These are phyloP conservation scores for Solanum clarkiae DNA, from an alignment of 257 asterid species.

Conservation along the genomic window DNA sequence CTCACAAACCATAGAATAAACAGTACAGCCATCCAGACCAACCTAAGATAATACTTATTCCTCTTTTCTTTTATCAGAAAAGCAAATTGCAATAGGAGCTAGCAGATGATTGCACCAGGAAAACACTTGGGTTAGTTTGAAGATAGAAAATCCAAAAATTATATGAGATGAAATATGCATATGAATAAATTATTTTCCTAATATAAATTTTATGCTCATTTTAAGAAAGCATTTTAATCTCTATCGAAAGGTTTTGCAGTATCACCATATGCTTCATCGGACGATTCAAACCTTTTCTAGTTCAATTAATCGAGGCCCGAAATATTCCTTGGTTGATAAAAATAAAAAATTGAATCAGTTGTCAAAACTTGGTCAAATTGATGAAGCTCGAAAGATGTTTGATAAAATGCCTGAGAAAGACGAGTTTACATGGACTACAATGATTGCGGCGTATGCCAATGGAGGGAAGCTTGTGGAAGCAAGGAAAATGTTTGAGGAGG, in stretches of 20 bases:
- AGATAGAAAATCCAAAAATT: background rate
- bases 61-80: background rate
- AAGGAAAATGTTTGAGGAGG: slow-evolving; percentile 27
- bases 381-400: slow-evolving; percentile 58
- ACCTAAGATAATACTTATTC: too few species aligned
- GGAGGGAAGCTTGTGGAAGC: slow-evolving; percentile 55
- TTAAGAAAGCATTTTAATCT: background rate
- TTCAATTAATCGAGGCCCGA: background rate
- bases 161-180: background rate
- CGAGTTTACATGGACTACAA: slow-evolving; percentile 59
- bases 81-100: background rate
- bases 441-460: slow-evolving; percentile 58
- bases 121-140: background rate
- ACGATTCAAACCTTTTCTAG: background rate
- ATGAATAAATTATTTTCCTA: background rate
- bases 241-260: background rate
- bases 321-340: slow-evolving; percentile 11
- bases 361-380: slow-evolving; percentile 24
- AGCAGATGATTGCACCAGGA: background rate
- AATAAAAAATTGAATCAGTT: slow-evolving; percentile 22
- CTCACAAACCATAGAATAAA: too few species aligned
- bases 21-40: too few species aligned
- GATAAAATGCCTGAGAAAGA: slow-evolving; percentile 61
- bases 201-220: background rate
- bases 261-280: background rate